Evolutionary conservation across 208 protist species (phyloP), one percentile per base, ranked within the genome.

Genomic region (Acanthamoeba rhysodes): DNA sequence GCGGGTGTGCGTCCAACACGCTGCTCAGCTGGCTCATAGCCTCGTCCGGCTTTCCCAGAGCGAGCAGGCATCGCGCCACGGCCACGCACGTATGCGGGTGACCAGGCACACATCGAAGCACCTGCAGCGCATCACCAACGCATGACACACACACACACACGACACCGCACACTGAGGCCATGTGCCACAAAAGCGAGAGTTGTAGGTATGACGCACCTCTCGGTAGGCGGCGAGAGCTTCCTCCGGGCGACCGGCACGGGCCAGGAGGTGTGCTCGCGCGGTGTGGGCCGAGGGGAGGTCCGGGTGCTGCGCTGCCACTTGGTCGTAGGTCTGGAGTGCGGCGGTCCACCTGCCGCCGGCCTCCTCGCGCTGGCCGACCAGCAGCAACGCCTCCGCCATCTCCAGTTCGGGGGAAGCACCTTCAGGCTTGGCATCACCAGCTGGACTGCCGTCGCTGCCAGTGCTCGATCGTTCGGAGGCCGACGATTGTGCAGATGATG

Each of bases 221-320:
- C 27, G 45, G 45, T 85, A 59, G n/a, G 78, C 78, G 29, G 32
- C 78, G 27, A 85, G 37, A 59, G 78, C 78, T 59, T 85, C 78
- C 16, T 50, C 24, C 8, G 24, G 10, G 18, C 78, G 78, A 32
- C 78, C 78, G 5, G 48, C n/a, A 18, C 78, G 78, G 12, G 22
- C 24, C 41, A 85, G 78, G 16, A 85, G 37, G n/a, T 59, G 45
- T 14, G 78, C 78, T 27, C 48, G 78, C 12, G 48, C 45, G 22
- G 27, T n/a, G 48, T 85, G 48, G 10, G 78, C 45, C 16, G 78
- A 10, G 5, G 78, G 78, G 4, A 85, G 20, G 14, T 85, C 48
- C 14, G 78, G 78, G 27, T 34, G 18, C 16, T 9, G 78, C 14
- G 78, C 78, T 4, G 29, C 78, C 5, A 41, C 78, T n/a, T 59